Evolutionary conservation across 2,329 filamentous ascomycete species (phyloP).

Genomic region (Aspergillus pseudoglaucus): DNA sequence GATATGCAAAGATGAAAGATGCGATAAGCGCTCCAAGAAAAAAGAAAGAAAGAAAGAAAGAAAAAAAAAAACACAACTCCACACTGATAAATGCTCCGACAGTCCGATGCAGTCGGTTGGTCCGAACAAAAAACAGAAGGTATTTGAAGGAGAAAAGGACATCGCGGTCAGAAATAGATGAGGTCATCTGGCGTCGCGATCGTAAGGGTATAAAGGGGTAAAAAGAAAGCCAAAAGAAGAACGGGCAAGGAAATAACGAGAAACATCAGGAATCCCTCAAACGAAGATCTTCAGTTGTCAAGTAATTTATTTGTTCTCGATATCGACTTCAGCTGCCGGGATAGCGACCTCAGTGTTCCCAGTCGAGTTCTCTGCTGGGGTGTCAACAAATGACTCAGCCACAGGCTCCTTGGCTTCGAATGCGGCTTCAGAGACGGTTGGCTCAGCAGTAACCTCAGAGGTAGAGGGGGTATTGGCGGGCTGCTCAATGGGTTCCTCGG

Average conservation of each 20-base stretch:
- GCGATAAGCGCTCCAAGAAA: not conserved
- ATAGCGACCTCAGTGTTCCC: slow-evolving; percentile 36
- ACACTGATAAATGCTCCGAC: slow-evolving; percentile 1
- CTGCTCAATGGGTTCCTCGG: slow-evolving; percentile 8
- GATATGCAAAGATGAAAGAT: not conserved
- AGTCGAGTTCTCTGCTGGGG: slow-evolving; percentile 36
- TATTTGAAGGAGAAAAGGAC: not conserved
- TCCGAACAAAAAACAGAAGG: not conserved
- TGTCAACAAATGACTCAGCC: slow-evolving; percentile 2
- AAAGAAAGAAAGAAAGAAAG: no score
- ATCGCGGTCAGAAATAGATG: not conserved
- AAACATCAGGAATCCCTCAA: not conserved
- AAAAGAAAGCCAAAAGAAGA: not conserved
- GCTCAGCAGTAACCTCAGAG: slow-evolving; percentile 1
- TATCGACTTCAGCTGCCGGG: slow-evolving; percentile 14
- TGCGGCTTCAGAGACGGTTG: not conserved
- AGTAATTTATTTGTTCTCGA: slow-evolving; percentile 11
- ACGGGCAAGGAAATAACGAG: not conserved
- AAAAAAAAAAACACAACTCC: slow-evolving; percentile 1
- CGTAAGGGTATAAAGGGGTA: not conserved
- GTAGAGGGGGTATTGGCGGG: not conserved
- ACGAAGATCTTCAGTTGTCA: not conserved
- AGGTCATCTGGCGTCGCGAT: slow-evolving; percentile 3
- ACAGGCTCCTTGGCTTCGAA: slow-evolving; percentile 1
- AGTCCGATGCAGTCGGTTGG: not conserved